Conservation (phyloP, 2,329 filamentous ascomycete species). For the Penicillium palitans region DNA sequence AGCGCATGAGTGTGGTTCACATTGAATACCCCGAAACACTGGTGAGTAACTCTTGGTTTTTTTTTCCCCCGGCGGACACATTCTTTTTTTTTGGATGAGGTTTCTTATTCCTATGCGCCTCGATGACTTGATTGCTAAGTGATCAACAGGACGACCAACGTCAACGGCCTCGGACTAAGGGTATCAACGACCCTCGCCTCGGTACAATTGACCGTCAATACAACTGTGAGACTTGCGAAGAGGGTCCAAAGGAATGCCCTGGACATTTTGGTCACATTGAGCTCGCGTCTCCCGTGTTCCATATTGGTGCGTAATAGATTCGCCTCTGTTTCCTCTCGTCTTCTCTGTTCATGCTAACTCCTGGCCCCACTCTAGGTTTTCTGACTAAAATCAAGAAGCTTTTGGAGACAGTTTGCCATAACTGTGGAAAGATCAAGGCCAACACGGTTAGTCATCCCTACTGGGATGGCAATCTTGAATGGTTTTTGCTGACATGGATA, state of each 20-base stretch:
- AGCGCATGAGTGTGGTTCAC: conserved; percentile 95
- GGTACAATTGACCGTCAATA: conserved; percentile 95
- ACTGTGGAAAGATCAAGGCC: conserved; percentile 95
- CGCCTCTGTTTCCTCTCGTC: conserved; percentile 5
- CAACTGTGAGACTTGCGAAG: conserved; percentile 93
- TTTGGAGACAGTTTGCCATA: conserved; percentile 97
- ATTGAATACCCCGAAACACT: conserved; percentile 99
- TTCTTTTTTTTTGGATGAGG: not conserved
- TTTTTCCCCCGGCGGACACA: not conserved
- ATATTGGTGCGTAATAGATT: conserved; percentile 58
- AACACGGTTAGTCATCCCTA: conserved; percentile 89
- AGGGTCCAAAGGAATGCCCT: conserved; percentile 93
- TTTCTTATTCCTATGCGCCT: not conserved
- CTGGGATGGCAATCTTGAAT: conserved; percentile 57
- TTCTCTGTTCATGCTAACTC: conserved; percentile 28
- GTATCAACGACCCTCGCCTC: conserved; percentile 91
- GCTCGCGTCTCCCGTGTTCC: conserved; percentile 92
- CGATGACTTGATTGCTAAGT: conserved; percentile 18
- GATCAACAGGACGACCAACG: conserved; percentile 73
- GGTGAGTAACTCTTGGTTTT: conserved; percentile 48
- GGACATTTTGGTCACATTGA: conserved; percentile 99
- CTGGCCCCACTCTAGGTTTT: conserved; percentile 63
- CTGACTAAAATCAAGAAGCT: conserved; percentile 99
- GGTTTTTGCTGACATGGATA: conserved; percentile 50
- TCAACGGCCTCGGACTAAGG: conserved; percentile 83